phyloP scores from a whole-genome alignment of 768 basidiomycete species.

The Cystofilobasidium macerans region DNA sequence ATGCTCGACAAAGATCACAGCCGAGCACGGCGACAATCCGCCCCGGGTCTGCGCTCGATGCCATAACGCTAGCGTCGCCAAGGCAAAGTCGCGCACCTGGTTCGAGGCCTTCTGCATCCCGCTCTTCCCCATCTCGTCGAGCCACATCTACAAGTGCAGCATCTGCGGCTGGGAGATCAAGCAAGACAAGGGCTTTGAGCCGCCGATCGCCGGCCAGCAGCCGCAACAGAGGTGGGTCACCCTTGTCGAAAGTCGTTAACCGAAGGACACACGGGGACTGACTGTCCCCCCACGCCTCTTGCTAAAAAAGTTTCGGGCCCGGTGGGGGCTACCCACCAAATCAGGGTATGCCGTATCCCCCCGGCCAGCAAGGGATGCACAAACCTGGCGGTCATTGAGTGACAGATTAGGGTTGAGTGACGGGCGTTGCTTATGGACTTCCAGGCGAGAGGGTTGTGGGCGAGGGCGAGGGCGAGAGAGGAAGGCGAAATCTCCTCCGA shows the following conservation, averaged over 20 bases:
- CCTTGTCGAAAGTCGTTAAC: neutral
- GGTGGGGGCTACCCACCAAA: neutral
- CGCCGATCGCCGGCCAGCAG: conserved; percentile 17
- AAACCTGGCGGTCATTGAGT: neutral
- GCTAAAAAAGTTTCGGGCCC: neutral
- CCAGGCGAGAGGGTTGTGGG: too few relatives aligned
- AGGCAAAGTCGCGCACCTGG: conserved; percentile 4
- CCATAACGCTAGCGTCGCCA: conserved; percentile 16
- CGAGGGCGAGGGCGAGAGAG: too few relatives aligned
- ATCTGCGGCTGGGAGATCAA: conserved; percentile 25
- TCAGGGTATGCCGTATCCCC: too few relatives aligned
- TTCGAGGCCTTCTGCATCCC: conserved; percentile 22
- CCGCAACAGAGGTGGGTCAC: neutral
- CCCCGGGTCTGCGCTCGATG: conserved; percentile 17
- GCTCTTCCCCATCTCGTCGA: conserved; percentile 10
- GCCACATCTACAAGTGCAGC: conserved; percentile 15
- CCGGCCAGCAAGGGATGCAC: too few relatives aligned
- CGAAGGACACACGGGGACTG: neutral
- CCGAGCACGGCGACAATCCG: conserved; percentile 20
- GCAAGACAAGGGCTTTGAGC: conserved; percentile 17
- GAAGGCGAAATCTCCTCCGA: too few relatives aligned
- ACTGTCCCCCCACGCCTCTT: too few relatives aligned
- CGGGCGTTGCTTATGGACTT: too few relatives aligned
- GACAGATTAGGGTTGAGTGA: too few relatives aligned
- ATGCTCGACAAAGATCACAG: conserved; percentile 5